A percentile compares a stretch with the other conserved stretches of the same genome.
These are phyloP conservation scores for Candida suzukii DNA, from an alignment of 805 yeast genomes.

Conservation along the genomic window DNA sequence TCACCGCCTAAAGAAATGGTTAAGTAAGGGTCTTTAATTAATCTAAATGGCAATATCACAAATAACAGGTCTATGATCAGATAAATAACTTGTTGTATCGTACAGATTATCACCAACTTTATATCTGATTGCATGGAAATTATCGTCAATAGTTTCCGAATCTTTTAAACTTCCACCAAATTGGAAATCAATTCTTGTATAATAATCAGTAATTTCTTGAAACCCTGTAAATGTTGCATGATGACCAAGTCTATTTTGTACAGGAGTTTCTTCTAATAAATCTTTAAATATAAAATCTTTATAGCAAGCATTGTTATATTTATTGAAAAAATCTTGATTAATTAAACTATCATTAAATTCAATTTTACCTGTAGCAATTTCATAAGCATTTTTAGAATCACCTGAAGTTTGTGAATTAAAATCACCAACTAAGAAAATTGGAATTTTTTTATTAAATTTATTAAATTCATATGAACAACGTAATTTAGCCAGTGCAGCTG, in stretches of 20 bases:
- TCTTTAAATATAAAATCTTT: constrained; percentile 22
- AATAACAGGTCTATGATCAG: constrained; percentile 43
- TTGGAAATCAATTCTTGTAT: constrained; percentile 34
- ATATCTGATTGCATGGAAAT: constrained; percentile 11
- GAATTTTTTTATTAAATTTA: constrained; percentile 15
- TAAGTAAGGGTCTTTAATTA: too few relatives aligned
- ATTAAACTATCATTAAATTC: constrained; percentile 1
- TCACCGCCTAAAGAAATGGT: too few relatives aligned
- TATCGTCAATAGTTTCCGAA: constrained; percentile 5
- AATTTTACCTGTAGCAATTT: constrained; percentile 18
- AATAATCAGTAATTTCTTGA: constrained; percentile 11
- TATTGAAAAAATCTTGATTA: constrained; percentile 14
- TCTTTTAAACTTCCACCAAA: constrained; percentile 18
- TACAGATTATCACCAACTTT: constrained; percentile 30
- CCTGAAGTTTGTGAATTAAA: constrained; percentile 46
- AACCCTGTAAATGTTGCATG: constrained; percentile 36
- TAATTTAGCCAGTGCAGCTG: constrained; percentile 34
- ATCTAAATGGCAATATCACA: constrained; percentile 21
- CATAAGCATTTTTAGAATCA: constrained; percentile 28
- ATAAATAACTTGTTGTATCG: constrained; percentile 27
- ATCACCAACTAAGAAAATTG: constrained; percentile 47
- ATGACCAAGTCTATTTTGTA: constrained; percentile 24
- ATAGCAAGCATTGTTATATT: constrained; percentile 10
- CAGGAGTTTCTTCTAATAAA: constrained; percentile 15
- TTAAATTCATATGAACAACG: constrained; percentile 31